These are phyloP conservation scores for Ganoderma sp. DNA, from an alignment of 1,284 basidiomycete genomes.

Conservation along the genomic window DNA sequence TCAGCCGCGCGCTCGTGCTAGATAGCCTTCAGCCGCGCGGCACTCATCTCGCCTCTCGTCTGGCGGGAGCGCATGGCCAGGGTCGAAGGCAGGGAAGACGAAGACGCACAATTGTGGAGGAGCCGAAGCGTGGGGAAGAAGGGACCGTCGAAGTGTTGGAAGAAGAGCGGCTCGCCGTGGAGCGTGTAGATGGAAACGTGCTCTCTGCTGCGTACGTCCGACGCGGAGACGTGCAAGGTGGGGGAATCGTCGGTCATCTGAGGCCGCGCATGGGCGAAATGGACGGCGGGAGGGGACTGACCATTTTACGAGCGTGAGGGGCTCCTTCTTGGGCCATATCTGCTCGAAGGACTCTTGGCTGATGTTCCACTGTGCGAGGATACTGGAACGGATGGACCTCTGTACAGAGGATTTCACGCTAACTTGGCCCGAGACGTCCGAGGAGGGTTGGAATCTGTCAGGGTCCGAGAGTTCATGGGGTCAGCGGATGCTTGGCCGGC, in stretches of 20 bases:
- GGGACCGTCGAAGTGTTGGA: conserved; percentile 97
- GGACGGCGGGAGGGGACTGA: conserved; percentile 50
- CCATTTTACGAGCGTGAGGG: conserved; percentile 94
- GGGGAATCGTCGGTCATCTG: conserved; percentile 21
- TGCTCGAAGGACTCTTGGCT: conserved; percentile 83
- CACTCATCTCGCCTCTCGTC: conserved; percentile 1
- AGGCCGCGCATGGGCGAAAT: conserved; percentile 7
- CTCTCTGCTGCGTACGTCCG: conserved; percentile 76
- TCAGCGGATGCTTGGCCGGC: conserved; percentile 16
- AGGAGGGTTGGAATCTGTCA: conserved; percentile 80
- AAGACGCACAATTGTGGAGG: conserved; percentile 84
- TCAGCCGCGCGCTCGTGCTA: conserved; percentile 17
- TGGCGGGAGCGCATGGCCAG: conserved; percentile 1
- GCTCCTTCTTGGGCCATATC: conserved; percentile 99
- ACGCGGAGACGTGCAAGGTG: conserved; percentile 14
- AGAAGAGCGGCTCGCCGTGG: conserved; percentile 87
- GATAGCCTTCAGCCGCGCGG: conserved; percentile 4
- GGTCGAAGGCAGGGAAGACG: background rate
- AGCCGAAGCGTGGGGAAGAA: conserved; percentile 88
- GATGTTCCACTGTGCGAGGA: conserved; percentile 88
- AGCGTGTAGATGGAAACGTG: conserved; percentile 93
- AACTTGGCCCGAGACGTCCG: conserved; percentile 92
- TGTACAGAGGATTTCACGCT: conserved; percentile 95
- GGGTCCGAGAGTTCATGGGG: background rate
- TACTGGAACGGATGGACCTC: conserved; percentile 80